Evolutionary conservation across 129 eudicot species (phyloP), one percentile per base, ranked within the genome.

Genomic region (Saussurea involucrata): DNA sequence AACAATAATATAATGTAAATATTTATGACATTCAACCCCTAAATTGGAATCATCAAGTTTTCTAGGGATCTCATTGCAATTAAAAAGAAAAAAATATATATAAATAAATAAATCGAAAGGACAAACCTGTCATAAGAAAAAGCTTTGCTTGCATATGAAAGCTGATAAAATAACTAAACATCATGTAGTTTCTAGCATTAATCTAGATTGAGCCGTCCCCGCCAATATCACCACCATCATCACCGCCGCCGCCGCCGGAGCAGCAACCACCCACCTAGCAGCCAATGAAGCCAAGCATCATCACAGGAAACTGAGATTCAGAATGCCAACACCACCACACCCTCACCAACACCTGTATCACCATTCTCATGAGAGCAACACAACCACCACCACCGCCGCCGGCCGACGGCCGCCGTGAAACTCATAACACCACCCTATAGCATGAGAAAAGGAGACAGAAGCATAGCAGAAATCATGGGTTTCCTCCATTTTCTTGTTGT

Each of bases 151-250:
- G 78, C 78, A 72, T 79, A 72, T 31, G 83, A 80, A 80, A 80
- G 68, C 61, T 80, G 83, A 80, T 80, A 79, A 28, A 79, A 71
- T 22, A 71, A 63, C 66, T 36, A 67, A 79, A 72, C 67, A 72
- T 79, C 58, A 72, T 32, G 20, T 77, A 46, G 58, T 33, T 78
- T 79, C 78, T 79, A 79, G 78, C 73, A 72, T 66, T 79, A 80
- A 72, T 72, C 83, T 80, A 73, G 83, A 80, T 73, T 80, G 83
- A 80, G 83, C 83, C 83, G 74, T 73, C 74, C 76, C 68, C 72
- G 83, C 83, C 83, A 80, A 80, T 80, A 80, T 80, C 83, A 80
- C 83, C 61, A 77, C 75, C 75, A 18, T 31, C 80, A 5, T 15
- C 58, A 18, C 9, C 42, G 13, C 1, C 55, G 3, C 58, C 20